Base-by-base conservation (phyloP, 2,329 filamentous ascomycete genomes). In the Dactylellina sp. region DNA sequence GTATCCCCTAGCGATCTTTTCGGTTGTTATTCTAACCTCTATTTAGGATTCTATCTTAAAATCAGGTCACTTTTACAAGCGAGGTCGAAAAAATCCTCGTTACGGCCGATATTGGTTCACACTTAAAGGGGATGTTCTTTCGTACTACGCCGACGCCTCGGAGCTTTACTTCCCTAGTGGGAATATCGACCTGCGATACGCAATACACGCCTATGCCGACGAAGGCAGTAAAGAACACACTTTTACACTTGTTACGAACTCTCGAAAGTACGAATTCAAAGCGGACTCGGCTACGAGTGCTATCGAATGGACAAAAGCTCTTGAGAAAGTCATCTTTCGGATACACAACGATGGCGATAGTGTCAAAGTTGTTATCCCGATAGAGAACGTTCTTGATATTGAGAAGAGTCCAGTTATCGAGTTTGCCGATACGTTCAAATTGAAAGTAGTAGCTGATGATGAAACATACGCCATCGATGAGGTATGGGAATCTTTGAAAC, bases 271-370 rank as follows among this genome's bases (percentile, higher is more conserved):
- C 81, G 86, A 92, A 78, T 96, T 98, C 83, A 89, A 88, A 79
- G 95, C 94, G 39, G 95, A 99, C 80, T 97, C 92, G 79, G 85
- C 87, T 0, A 86, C 89, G 2, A 97, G 91, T 79, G 95, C 95
- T 9, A 95, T 92, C 80, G 95, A 98, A 83, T 99, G 95, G 95
- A 93, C 97, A 49, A 95, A 95, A 81, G 89, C 91, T 60, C 84
- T 99, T 24, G 94, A 97, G 79, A 91, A 95, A 71, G 93, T 97
- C 77, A 97, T 98, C 66, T 98, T 98, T 80, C 87, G 93, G 56
- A 94, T 93, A 9, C 93, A 96, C 82, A 98, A 98, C 79, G 94
- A 97, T 76, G 94, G 95, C 7, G 93, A 97, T 80, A 97, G 93
- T 79, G 92, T 99, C 80, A 98, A 98, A 83, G 96, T 98, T 63